Evolutionary conservation across 345 rosid species (phyloP).

Genomic region (Brassica nigra): DNA sequence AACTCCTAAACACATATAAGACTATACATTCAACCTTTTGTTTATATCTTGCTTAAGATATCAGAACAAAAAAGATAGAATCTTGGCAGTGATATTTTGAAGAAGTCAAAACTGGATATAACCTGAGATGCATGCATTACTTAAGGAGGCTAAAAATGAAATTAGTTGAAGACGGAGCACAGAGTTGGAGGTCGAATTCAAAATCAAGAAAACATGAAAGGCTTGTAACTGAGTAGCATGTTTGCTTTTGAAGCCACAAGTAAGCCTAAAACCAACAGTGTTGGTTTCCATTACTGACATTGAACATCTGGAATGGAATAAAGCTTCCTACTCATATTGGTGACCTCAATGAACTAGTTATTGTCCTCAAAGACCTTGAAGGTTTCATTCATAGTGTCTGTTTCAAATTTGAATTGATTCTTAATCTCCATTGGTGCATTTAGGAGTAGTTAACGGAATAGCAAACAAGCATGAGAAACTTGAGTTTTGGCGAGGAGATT

Average conservation of each 20-base stretch:
- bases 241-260: slow-evolving; percentile 54
- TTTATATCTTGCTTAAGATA: neutral
- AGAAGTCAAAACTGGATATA: slow-evolving; percentile 71
- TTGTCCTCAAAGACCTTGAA: neutral
- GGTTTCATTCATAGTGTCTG: slow-evolving; percentile 22
- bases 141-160: slow-evolving; percentile 40
- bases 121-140: slow-evolving; percentile 56
- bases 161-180: slow-evolving; percentile 71
- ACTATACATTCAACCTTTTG: neutral
- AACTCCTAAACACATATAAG: slow-evolving; percentile 60
- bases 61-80: slow-evolving; percentile 61
- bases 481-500: slow-evolving; percentile 63
- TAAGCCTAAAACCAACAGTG: slow-evolving; percentile 42
- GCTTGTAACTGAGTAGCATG: slow-evolving; percentile 70
- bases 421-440: slow-evolving; percentile 32
- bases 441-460: slow-evolving; percentile 38
- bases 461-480: slow-evolving; percentile 50
- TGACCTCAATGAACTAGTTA: slow-evolving; percentile 50
- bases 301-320: slow-evolving; percentile 7
- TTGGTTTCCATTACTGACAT: slow-evolving; percentile 40
- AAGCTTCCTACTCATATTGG: slow-evolving; percentile 46
- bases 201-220: slow-evolving; percentile 41
- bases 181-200: slow-evolving; percentile 58
- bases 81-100: slow-evolving; percentile 69
- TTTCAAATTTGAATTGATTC: neutral